Base-by-base conservation (phyloP, 345 rosid genomes). In the Eucalyptus erythrocorys region DNA sequence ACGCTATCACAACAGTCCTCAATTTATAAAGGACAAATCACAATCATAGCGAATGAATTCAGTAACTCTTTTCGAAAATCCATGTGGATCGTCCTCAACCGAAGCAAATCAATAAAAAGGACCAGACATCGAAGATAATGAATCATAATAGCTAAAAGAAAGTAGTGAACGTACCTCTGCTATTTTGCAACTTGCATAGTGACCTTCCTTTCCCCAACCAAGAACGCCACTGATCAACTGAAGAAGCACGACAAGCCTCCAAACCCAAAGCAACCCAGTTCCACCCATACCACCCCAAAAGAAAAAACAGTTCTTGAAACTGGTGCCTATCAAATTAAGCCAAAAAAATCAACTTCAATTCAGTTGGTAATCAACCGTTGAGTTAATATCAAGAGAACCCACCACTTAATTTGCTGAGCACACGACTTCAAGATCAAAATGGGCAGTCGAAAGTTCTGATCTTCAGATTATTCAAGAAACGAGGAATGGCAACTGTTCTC, bases 201-300 rank as follows among this genome's bases (percentile, higher is more conserved):
- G 99, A 86, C 98, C 99, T 59, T 96, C 97, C 61, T 94, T 93
- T 90, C 97, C 99, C 99, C 99, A 96, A 49, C 95, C 92, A 66
- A 93, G 90, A 88, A 91, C 93, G 53, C 96, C 95, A 92, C 92
- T 88, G 22, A 92, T 43, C 57, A 95, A 92, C 87, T 93, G 97
- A 90, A 95, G 89, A 88, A 94, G 88, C 86, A 94, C 84, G 43
- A 95, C 88, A 24, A 89, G 48, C 68, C 93, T 94, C 86, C 87
- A 91, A 32, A 90, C 16, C 96, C 93, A 94, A 87, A 87, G 76
- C 40, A 88, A 91, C 91, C 90, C 86, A 85, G 50, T 86, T 68
- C 87, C 86, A 37, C 89, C 90, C 94, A 88, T 92, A 27, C 76
- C 90, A 88, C 87, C 80, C 80, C 7, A 24, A 13, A 24, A 55